Base-by-base conservation (phyloP, 805 yeast genomes). In the Zygosaccharomyces bailii region DNA sequence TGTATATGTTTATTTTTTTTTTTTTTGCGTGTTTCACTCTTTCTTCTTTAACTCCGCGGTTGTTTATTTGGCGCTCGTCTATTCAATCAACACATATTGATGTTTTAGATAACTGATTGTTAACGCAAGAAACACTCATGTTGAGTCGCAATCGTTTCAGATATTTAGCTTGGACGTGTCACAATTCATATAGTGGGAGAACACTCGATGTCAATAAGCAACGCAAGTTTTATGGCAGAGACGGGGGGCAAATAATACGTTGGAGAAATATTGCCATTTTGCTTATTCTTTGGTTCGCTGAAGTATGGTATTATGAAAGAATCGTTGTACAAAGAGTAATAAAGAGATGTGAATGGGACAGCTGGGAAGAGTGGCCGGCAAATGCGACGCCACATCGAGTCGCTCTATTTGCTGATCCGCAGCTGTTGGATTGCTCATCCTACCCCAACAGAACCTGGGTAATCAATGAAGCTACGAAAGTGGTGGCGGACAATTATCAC, bases 371-470 rank as follows among this genome's bases (percentile, higher is more conserved):
- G 4, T 81, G 87, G 86, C 47, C 60, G 4, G 50, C 56, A 18
- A 56, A 51, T 2, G 57, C 59, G 2, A 49, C 48, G 1, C 74
- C 78, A 1, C 79, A 78, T 55, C 63, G 78, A 45, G 70, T 85
- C 20, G 77, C 77, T 0, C 50, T 93, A 9, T 72, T 87, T 27
- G 98, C 97, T 0, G 99, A 93, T 60, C 99, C 99, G 0, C 99
- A 93, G 63, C 73, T 93, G 33, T 84, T 93, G 56, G 99, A 93
- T 59, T 84, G 73, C 18, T 79, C 85, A 63, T 85, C 98, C 0
- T 93, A 93, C 61, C 95, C 95, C 0, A 81, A 77, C 2, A 68
- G 89, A 54, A 78, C 82, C 14, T 50, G 67, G 33, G 19, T 70
- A 2, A 61, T 78, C 18, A 75, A 76, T 59, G 73, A 68, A 52